phyloP scores from a whole-genome alignment of 2,329 filamentous ascomycete genomes.

The Cryphonectria carpinicola region DNA sequence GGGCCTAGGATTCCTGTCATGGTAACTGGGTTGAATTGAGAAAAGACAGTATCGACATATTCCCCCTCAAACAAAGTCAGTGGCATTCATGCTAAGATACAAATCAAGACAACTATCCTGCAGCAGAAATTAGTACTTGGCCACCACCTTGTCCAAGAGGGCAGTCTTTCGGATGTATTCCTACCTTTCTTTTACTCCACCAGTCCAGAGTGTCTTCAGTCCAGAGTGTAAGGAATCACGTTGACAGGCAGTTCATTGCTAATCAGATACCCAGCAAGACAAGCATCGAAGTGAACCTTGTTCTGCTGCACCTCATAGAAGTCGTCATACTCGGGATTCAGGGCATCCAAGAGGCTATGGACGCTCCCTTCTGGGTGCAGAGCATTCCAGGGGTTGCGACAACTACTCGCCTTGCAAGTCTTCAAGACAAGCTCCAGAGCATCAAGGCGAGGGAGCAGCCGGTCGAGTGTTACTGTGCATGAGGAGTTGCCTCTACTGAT shows the following conservation, averaged over 20 bases:
- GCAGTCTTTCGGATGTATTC: not conserved
- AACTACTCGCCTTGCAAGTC: conserved; percentile 58
- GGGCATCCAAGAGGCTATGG: conserved; percentile 52
- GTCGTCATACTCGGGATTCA: conserved; percentile 50
- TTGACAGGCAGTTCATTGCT: conserved; percentile 7
- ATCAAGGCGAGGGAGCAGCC: conserved; percentile 56
- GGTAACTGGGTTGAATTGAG: not conserved
- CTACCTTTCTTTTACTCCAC: not conserved
- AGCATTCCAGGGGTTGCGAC: conserved; percentile 58
- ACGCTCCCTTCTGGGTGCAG: conserved; percentile 60
- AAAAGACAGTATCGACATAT: not conserved
- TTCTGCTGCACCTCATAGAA: conserved; percentile 55
- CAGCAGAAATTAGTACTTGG: not conserved
- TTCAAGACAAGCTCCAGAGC: conserved; percentile 64
- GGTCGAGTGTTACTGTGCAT: conserved; percentile 36
- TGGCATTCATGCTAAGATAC: not conserved
- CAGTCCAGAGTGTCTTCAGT: not conserved
- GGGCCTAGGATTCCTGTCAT: not conserved
- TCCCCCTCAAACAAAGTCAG: not conserved
- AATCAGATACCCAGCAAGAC: conserved; percentile 59
- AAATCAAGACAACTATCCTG: not conserved
- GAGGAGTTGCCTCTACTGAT: conserved; percentile 27
- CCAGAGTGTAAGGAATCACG: not conserved
- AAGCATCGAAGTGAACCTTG: conserved; percentile 56
- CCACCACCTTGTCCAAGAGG: not conserved